Evolutionary conservation across 495 filamentous ascomycete species (phyloP).

Genomic region (Cercophora samala): DNA sequence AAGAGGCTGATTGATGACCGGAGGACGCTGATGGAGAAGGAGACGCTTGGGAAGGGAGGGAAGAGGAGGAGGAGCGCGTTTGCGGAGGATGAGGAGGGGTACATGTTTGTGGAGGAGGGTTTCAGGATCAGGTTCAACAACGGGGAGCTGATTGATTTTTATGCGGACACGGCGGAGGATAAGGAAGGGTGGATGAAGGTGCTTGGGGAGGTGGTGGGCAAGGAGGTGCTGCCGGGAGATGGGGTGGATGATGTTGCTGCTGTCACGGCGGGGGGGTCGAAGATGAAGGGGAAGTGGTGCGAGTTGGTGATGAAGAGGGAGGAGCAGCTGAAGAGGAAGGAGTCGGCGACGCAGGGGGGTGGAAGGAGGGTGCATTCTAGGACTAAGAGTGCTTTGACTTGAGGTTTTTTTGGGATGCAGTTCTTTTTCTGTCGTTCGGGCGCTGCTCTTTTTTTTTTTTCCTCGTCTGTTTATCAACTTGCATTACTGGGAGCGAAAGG

Average conservation of each 20-base stretch:
- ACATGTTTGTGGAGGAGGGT: constrained; percentile 99
- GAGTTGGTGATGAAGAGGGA: constrained; percentile 72
- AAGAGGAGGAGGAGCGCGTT: constrained; percentile 89
- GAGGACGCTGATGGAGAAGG: constrained; percentile 73
- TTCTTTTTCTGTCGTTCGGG: constrained; percentile 2
- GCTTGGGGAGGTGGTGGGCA: constrained; percentile 76
- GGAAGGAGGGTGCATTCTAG: constrained; percentile 46
- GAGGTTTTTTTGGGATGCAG: constrained; percentile 31
- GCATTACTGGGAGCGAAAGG: neutral
- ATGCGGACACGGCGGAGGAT: constrained; percentile 78
- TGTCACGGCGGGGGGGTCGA: constrained; percentile 42
- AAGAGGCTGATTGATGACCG: constrained; percentile 92
- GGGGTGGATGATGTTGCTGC: constrained; percentile 37
- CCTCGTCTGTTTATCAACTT: neutral
- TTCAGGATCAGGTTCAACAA: constrained; percentile 98
- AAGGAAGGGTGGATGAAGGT: constrained; percentile 96
- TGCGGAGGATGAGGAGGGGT: constrained; percentile 96
- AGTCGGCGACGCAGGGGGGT: constrained; percentile 13
- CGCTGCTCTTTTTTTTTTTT: neutral
- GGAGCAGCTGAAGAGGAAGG: constrained; percentile 38
- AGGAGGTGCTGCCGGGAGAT: constrained; percentile 42
- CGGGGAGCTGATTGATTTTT: constrained; percentile 97
- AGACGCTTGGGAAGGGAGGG: constrained; percentile 68
- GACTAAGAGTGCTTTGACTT: constrained; percentile 50
- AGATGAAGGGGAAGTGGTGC: constrained; percentile 67